A percentile compares a stretch with the other conserved stretches of the same genome.
These are phyloP conservation scores for Scutellaria barbata DNA, from an alignment of 257 asterid species.

Conservation along the genomic window DNA sequence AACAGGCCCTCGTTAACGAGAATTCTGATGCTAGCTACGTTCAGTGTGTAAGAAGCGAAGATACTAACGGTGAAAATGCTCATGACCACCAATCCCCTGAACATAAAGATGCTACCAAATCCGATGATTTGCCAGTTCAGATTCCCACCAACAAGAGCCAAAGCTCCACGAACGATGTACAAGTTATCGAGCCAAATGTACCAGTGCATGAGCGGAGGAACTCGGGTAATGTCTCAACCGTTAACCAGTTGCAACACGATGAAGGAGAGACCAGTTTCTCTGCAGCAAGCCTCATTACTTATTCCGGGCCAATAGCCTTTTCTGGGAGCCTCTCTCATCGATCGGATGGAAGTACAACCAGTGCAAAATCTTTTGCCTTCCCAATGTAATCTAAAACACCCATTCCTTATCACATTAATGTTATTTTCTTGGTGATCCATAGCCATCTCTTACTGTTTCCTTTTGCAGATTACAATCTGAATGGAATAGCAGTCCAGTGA, in stretches of 20 bases:
- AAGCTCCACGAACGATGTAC: slow-evolving; percentile 21
- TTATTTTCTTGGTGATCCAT: not conserved
- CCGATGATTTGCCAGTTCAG: slow-evolving; percentile 20
- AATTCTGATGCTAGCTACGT: slow-evolving; percentile 22
- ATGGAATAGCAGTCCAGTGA: slow-evolving; percentile 96
- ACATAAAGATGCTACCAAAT: slow-evolving; percentile 11
- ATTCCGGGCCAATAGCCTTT: slow-evolving; percentile 67
- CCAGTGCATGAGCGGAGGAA: slow-evolving; percentile 27
- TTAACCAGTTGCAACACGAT: slow-evolving; percentile 45
- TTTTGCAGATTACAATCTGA: slow-evolving; percentile 73
- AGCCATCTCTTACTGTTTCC: not conserved
- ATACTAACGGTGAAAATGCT: not conserved
- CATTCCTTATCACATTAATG: not conserved
- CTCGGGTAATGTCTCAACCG: slow-evolving; percentile 32
- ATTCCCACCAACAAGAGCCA: slow-evolving; percentile 22
- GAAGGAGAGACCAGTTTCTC: slow-evolving; percentile 86
- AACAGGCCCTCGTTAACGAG: slow-evolving; percentile 25
- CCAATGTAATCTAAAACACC: slow-evolving; percentile 81
- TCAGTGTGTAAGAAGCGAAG: slow-evolving; percentile 28
- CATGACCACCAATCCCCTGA: slow-evolving; percentile 20
- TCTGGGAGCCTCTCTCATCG: slow-evolving; percentile 86
- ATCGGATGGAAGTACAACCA: slow-evolving; percentile 90
- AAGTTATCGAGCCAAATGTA: slow-evolving; percentile 30
- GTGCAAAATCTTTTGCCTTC: slow-evolving; percentile 85
- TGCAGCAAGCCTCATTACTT: slow-evolving; percentile 52